These are phyloP conservation scores for Fraxinus americana DNA, from an alignment of 257 asterid genomes.

Conservation along the genomic window DNA sequence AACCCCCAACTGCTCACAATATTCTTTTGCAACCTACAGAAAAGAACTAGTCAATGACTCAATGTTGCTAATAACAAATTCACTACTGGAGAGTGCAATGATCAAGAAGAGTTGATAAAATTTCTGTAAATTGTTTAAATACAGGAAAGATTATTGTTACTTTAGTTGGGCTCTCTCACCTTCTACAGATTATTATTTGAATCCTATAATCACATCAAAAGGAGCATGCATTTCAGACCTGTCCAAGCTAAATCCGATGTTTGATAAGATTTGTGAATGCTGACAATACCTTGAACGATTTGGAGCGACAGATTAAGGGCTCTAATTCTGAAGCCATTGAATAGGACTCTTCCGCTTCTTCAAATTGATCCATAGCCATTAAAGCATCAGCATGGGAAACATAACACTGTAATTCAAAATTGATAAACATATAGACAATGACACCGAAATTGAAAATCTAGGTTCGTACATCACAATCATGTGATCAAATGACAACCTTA, in stretches of 20 bases:
- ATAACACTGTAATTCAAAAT: constrained; percentile 53
- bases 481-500: constrained; percentile 14
- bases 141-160: neutral
- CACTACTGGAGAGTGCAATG: no score
- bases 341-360: constrained; percentile 69
- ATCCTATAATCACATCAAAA: neutral
- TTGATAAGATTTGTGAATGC: constrained; percentile 4
- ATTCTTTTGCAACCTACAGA: no score
- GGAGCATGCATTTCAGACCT: neutral
- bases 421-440: constrained; percentile 7
- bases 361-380: constrained; percentile 60
- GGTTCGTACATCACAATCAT: neutral
- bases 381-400: constrained; percentile 80
- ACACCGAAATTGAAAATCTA: neutral
- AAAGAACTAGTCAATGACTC: no score
- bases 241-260: neutral
- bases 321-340: constrained; percentile 67
- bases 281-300: constrained; percentile 69
- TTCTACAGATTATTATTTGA: neutral
- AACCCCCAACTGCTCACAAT: no score
- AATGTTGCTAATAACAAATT: no score
- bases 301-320: constrained; percentile 78
- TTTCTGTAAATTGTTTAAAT: no score
- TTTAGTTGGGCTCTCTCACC: constrained; percentile 1
- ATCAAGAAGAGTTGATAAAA: no score